Conservation (phyloP, 768 basidiomycete species). For the Lentinus tigrinus region DNA sequence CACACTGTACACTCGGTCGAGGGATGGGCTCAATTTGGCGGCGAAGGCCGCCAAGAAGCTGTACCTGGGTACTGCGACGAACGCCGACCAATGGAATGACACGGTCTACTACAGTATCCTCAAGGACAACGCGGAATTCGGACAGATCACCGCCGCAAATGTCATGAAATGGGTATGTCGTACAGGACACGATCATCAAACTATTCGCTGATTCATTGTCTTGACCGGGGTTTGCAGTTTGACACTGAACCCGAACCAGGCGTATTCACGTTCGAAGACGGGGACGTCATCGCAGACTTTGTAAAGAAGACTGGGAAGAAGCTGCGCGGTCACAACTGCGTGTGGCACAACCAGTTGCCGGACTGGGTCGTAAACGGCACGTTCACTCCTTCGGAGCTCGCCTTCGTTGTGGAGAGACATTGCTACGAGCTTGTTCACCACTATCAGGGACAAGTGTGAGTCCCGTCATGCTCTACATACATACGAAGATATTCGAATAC, state of each 20-base stretch:
- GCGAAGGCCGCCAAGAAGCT: slow-evolving; percentile 40
- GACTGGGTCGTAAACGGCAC: slow-evolving; percentile 44
- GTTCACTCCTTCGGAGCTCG: slow-evolving; percentile 35
- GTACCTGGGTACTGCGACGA: slow-evolving; percentile 50
- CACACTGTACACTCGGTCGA: not conserved
- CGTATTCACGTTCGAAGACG: slow-evolving; percentile 45
- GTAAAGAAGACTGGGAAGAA: slow-evolving; percentile 46
- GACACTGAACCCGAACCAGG: slow-evolving; percentile 51
- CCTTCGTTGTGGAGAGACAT: slow-evolving; percentile 46
- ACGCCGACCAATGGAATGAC: slow-evolving; percentile 44
- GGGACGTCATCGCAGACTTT: slow-evolving; percentile 43
- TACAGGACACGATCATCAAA: not conserved
- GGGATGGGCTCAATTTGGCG: slow-evolving; percentile 29
- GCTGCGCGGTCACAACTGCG: slow-evolving; percentile 42
- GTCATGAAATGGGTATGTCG: slow-evolving; percentile 44
- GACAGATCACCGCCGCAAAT: slow-evolving; percentile 44
- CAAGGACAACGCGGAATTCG: slow-evolving; percentile 36
- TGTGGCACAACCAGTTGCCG: slow-evolving; percentile 53
- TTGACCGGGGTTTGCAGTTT: slow-evolving; percentile 33
- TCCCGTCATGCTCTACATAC: not conserved
- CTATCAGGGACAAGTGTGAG: slow-evolving; percentile 52
- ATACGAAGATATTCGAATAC: not conserved
- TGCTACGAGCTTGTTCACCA: slow-evolving; percentile 47
- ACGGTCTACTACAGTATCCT: slow-evolving; percentile 37
- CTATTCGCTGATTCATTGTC: not conserved